Percentiles rank a stretch among this genome's conserved stretches.
phyloP scores from a whole-genome alignment of 2,329 filamentous ascomycete genomes.

The Periconia digitata region DNA sequence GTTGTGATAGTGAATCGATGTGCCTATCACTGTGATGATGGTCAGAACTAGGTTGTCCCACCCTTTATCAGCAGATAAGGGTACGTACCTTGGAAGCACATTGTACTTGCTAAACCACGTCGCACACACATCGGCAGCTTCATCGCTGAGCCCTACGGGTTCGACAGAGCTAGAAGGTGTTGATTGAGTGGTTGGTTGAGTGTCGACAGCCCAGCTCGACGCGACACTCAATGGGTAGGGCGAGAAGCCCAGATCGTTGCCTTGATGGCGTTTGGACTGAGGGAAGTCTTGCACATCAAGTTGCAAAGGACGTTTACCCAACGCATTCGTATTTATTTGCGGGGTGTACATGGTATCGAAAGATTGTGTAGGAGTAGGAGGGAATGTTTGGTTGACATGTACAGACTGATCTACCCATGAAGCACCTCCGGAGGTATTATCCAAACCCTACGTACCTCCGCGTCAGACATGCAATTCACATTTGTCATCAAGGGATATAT shows the following conservation, averaged over 20 bases:
- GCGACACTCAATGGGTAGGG: slow-evolving; percentile 21
- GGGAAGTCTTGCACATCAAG: slow-evolving; percentile 35
- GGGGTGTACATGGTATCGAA: slow-evolving; percentile 29
- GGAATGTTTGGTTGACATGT: slow-evolving; percentile 24
- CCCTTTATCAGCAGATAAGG: background rate
- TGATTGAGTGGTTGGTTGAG: slow-evolving; percentile 12
- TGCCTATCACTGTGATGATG: slow-evolving; percentile 28
- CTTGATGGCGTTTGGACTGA: slow-evolving; percentile 36
- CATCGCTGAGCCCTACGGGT: slow-evolving; percentile 30
- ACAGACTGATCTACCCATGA: slow-evolving; percentile 24
- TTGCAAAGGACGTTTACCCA: slow-evolving; percentile 35
- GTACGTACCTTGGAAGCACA: slow-evolving; percentile 30
- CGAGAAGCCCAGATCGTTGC: slow-evolving; percentile 26
- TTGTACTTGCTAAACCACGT: slow-evolving; percentile 43
- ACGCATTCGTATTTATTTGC: slow-evolving; percentile 12
- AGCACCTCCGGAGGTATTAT: slow-evolving; percentile 33
- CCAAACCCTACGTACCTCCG: slow-evolving; percentile 25
- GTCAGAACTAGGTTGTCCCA: slow-evolving; percentile 4
- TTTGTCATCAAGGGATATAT: background rate
- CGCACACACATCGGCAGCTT: slow-evolving; percentile 41
- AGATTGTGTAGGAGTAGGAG: slow-evolving; percentile 27
- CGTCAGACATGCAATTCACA: slow-evolving; percentile 2
- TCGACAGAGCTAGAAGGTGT: slow-evolving; percentile 21
- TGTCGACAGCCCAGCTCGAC: slow-evolving; percentile 29
- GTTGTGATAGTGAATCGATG: slow-evolving; percentile 39